Evolutionary conservation across 1,284 basidiomycete species (phyloP), one percentile per base, ranked within the genome.

Genomic region (Fomitopsis betulina): DNA sequence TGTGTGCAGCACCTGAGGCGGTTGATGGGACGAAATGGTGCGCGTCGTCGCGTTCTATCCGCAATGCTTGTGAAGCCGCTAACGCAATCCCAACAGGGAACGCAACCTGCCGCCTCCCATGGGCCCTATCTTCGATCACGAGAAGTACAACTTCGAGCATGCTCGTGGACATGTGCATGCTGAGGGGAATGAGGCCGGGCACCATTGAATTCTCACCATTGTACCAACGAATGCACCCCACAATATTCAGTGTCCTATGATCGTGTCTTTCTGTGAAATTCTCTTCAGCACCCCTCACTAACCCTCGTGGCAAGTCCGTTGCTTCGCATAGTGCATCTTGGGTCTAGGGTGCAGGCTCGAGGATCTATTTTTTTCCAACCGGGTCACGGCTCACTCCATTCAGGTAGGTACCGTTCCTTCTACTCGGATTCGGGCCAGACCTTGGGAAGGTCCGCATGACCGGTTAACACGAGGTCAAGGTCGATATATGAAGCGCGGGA

Each of bases 11-110:
- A 60, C 81, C 92, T 49, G 69, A 80, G 51, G 89, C 86, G 70
- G 91, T 92, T 54, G 92, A 88, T 62, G 93, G 93, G 60, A 92
- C 91, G 30, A 94, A 94, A 78, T 95, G 93, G 93, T 94, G 65
- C 66, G 88, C 81, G 27, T 33, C 52, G 15, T 49, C 38, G 32
- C 59, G 37, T 0, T 27, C 47, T 39, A 15, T 19, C 8, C n/a
- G 7, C 21, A 5, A n/a, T 33, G 27, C 27, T 15, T 23, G 17
- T 15, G 30, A 10, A 7, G 27, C 15, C 30, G 12, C 13, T 38
- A 8, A 54, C 45, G 33, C 51, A 13, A 19, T 30, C 40, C n/a
- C 45, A 55, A 30, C 65, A 90, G 87, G 87, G 87, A 90, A 72
- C 84, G 87, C 61, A 90, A 90, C 67, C 69, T 80, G 61, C 87